Evolutionary conservation across 441 rosid genomes (phyloP).

Genomic region (Flueggea neowawraea): DNA sequence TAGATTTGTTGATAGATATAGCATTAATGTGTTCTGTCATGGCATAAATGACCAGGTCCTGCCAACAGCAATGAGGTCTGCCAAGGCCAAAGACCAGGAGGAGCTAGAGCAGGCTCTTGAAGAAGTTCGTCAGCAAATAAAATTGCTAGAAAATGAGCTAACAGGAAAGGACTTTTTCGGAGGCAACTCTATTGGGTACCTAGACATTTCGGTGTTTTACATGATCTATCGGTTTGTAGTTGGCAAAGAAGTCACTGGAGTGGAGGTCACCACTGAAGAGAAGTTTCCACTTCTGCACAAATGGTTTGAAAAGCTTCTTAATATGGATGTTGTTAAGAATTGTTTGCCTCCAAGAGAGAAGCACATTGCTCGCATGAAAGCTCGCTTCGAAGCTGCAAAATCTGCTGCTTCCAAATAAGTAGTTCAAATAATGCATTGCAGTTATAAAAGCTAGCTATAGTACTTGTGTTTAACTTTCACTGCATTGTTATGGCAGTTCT

Average conservation of each 20-base stretch:
- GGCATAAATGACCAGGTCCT: background rate
- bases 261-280: conserved; percentile 17
- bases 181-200: conserved; percentile 30
- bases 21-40: too few species aligned
- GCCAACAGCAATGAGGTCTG: background rate
- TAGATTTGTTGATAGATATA: too few species aligned
- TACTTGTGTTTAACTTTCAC: too few species aligned
- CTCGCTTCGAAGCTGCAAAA: conserved; percentile 1
- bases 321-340: conserved; percentile 26
- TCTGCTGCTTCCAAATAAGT: conserved; percentile 7
- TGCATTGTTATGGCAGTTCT: too few species aligned
- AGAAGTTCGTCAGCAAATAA: conserved; percentile 1
- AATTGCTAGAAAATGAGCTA: conserved; percentile 30
- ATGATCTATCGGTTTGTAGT: background rate
- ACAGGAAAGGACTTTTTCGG: conserved; percentile 39
- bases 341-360: conserved; percentile 39
- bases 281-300: conserved; percentile 26
- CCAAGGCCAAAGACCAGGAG: background rate
- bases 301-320: conserved; percentile 32
- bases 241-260: conserved; percentile 18
- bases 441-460: too few species aligned
- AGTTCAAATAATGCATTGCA: too few species aligned
- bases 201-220: conserved; percentile 17
- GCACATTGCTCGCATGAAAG: conserved; percentile 19
- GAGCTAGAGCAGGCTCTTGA: background rate